phyloP scores from a whole-genome alignment of 1,284 basidiomycete genomes.

The Vanrija sp. region DNA sequence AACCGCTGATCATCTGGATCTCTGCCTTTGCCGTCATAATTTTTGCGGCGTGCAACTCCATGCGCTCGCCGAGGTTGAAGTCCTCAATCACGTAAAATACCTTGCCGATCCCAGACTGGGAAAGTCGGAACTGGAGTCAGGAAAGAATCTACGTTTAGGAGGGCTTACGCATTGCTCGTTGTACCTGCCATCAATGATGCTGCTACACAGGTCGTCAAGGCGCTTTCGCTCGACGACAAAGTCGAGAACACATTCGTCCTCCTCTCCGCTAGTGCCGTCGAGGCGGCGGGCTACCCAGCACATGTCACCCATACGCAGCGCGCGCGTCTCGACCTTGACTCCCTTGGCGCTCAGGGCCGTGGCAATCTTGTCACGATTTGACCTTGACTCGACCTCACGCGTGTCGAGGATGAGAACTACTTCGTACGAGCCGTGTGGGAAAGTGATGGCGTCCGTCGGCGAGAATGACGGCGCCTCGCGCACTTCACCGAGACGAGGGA shows the following conservation, averaged over 20 bases:
- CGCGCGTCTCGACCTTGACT: conserved; percentile 51
- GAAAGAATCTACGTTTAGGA: not conserved
- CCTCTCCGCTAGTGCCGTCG: conserved; percentile 38
- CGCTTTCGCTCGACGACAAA: conserved; percentile 58
- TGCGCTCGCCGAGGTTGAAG: conserved; percentile 48
- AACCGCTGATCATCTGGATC: conserved; percentile 56
- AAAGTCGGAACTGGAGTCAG: conserved; percentile 51
- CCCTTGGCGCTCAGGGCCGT: conserved; percentile 44
- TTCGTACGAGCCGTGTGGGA: conserved; percentile 53
- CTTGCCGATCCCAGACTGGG: conserved; percentile 52
- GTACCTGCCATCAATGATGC: conserved; percentile 56
- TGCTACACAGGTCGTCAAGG: conserved; percentile 54
- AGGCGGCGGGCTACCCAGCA: conserved; percentile 55
- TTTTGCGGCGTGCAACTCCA: conserved; percentile 36
- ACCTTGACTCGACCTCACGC: conserved; percentile 52
- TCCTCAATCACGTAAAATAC: conserved; percentile 58
- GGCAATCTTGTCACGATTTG: conserved; percentile 44
- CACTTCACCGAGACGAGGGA: conserved; percentile 17
- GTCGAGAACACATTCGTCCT: conserved; percentile 55
- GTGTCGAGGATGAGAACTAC: conserved; percentile 56
- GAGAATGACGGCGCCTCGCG: conserved; percentile 25
- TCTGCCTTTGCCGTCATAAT: conserved; percentile 53
- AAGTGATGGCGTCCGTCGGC: conserved; percentile 45
- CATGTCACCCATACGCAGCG: conserved; percentile 56
- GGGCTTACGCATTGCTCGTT: conserved; percentile 54